Base-by-base conservation (phyloP, 352 stramenopile genomes). In the Phytopythium chamaehyphon region DNA sequence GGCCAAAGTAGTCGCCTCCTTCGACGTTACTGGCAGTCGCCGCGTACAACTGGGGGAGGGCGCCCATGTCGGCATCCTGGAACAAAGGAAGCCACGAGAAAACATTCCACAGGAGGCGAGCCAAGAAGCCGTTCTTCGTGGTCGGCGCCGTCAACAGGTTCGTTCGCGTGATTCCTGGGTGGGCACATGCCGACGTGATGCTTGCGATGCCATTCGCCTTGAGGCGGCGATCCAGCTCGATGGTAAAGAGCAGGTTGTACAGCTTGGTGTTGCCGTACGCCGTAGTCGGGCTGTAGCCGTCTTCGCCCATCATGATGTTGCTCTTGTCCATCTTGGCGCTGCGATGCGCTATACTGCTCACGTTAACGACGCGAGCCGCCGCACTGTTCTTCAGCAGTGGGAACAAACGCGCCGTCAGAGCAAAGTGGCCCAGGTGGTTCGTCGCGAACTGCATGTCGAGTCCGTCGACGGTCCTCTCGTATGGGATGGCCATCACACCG, bases 371-470 rank as follows among this genome's bases (percentile, higher is more conserved):
- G 15, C 65, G 65, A 6, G 64, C 59, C 0, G 51, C 37, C 19
- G 36, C 9, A 16, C 40, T 51, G 18, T 16, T 21, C 23, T 64
- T 57, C 7, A 82, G 52, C 10, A 69, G 8, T 3, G 47, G 51
- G 14, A 80, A 64, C 0, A 81, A 47, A 26, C 56, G 47, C 0
- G 42, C 21, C 14, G 73, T 81, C n/a, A 85, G 51, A 6, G 55
- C 37, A 40, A 86, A 80, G 57, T 80, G 64, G 15, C 62, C 69
- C 31, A 86, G n/a, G 54, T 83, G 64, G 59, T 86, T 86, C 23
- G 66, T 71, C 19, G 51, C 69, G 57, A 86, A 83, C 38, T 86
- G 74, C 31, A 48, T 57, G 51, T 83, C 71, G 38, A 61, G 35
- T 8, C 64, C 69, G 24, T 83, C 69, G 0, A 10, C 45, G 0